Percentiles rank a stretch among this genome's conserved stretches.
These are phyloP conservation scores for Cladosporium oxysporum DNA, from an alignment of 2,329 filamentous ascomycete species.

Conservation along the genomic window DNA sequence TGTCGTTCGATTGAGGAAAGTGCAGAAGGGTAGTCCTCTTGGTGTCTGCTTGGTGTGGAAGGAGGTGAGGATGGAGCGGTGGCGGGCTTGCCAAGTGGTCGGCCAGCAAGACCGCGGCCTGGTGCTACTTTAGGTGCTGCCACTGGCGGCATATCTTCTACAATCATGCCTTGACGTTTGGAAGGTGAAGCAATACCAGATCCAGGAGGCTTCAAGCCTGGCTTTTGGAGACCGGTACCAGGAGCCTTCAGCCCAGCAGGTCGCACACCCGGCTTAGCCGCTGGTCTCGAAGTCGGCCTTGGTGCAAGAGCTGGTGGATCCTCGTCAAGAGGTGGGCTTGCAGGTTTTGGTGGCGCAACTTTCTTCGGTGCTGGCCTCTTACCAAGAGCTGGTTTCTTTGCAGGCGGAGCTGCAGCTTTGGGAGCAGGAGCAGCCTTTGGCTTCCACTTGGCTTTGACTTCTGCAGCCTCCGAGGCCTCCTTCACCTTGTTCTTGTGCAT, in stretches of 20 bases:
- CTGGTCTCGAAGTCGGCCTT: conserved; percentile 58
- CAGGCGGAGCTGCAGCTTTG: conserved; percentile 53
- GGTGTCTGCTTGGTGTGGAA: conserved; percentile 60
- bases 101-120: conserved; percentile 75
- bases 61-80: conserved; percentile 50
- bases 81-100: conserved; percentile 76
- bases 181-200: conserved; percentile 30
- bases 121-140: conserved; percentile 41
- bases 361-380: conserved; percentile 49
- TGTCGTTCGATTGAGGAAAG: conserved; percentile 79
- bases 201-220: conserved; percentile 40
- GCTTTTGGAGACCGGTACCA: conserved; percentile 45
- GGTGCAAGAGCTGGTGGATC: conserved; percentile 59
- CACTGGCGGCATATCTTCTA: conserved; percentile 40
- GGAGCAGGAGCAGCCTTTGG: conserved; percentile 73
- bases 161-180: conserved; percentile 32
- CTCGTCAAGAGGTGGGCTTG: conserved; percentile 45
- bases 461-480: conserved; percentile 79
- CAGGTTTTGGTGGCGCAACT: conserved; percentile 47
- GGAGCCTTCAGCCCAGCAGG: conserved; percentile 39
- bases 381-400: conserved; percentile 55
- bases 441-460: conserved; percentile 88
- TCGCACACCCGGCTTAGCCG: conserved; percentile 39
- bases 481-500: conserved; percentile 95
- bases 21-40: conserved; percentile 51